Evolutionary conservation across 495 filamentous ascomycete species (phyloP), one percentile per base, ranked within the genome.

Genomic region (Clavariopsis aquatica): DNA sequence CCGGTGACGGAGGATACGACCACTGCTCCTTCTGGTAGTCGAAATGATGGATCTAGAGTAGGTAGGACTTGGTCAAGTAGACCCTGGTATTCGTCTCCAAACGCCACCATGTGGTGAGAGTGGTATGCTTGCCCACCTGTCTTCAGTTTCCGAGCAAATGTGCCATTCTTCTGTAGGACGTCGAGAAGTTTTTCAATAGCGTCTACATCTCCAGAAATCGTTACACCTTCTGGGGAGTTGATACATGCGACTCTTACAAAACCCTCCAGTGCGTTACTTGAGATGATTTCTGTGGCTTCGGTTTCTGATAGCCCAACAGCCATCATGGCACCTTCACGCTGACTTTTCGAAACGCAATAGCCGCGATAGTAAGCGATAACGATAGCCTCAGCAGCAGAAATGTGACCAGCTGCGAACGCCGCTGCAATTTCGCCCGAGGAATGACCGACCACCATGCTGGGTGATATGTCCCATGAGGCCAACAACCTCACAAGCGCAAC

Each of bases 351-450:
- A 24, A 22, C 12, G 36, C 36, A 15, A 52, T 45, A 15, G 8
- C 64, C 64, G 7, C 64, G 51, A 15, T 57, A 53, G 57, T 27
- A 62, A 0, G 64, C 64, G 0, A 41, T 27, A 20, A 49, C 27
- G 24, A 62, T 62, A 4, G 58, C 64, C 1, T 56, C 43, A 7
- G 17, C 13, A 2, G 51, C 41, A 1, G 52, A 41, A 24, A 67
- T 2, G 20, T 8, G 26, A 38, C 64, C 64, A 24, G 64, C 59
- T 15, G 52, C 59, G 34, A 57, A 67, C 6, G 64, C 64, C 0
- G 58, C 64, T 1, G 58, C 64, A n/a, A 67, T 67, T 31, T 67
- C 64, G n/a, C 64, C 59, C 22, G 34, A 49, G 7, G 51, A 57
- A 20, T 67, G 64, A 27, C 59, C 59, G 8, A 67, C 51, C n/a